These are phyloP conservation scores for Cordyceps tenuipes DNA, from an alignment of 2,329 filamentous ascomycete genomes.

Conservation along the genomic window DNA sequence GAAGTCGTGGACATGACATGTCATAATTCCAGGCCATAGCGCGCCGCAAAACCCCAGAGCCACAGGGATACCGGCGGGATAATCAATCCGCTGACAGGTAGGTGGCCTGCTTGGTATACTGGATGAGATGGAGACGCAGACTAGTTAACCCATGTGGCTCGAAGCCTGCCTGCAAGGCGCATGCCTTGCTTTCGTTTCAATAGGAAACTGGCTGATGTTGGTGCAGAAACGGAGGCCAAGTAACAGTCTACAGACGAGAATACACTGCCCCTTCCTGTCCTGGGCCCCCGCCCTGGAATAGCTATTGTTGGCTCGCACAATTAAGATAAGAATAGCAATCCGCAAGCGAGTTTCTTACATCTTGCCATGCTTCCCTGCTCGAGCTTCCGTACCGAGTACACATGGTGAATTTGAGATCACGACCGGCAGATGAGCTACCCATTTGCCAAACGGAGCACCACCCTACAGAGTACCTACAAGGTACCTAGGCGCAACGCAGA, in stretches of 20 bases:
- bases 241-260: no score
- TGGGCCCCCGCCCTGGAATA: no score
- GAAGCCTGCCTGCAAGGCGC: background rate
- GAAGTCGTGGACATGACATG: background rate
- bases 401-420: background rate
- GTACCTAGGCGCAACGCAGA: background rate
- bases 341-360: no score
- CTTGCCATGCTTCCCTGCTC: no score
- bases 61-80: background rate
- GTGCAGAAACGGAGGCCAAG: background rate
- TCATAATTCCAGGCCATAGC: background rate
- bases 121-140: background rate
- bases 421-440: background rate
- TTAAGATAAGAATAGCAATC: no score
- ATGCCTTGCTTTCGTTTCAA: background rate
- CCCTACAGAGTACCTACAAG: background rate
- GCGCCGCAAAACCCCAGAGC: background rate
- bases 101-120: no score
- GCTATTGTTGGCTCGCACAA: no score
- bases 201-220: background rate
- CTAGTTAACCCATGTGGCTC: background rate
- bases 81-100: background rate
- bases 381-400: no score
- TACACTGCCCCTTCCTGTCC: no score
- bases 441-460: background rate